A percentile compares a stretch with the other conserved stretches of the same genome.
These are phyloP conservation scores for Tricholoma saponaceum DNA, from an alignment of 768 basidiomycete genomes.

Conservation along the genomic window DNA sequence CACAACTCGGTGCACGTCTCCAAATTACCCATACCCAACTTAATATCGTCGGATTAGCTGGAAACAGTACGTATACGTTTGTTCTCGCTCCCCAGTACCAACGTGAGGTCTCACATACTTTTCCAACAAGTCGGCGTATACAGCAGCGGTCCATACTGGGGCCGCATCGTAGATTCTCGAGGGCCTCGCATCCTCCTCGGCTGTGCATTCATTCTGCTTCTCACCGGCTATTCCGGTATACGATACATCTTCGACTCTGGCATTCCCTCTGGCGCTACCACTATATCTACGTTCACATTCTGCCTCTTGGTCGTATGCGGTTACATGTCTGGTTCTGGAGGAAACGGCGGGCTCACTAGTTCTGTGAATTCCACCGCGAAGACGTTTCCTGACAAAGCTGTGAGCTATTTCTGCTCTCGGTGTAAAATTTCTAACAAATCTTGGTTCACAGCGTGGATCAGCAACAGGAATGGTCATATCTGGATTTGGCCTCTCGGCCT, in stretches of 20 bases:
- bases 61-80: slow-evolving; percentile 50
- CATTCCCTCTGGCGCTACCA: slow-evolving; percentile 26
- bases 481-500: slow-evolving; percentile 89
- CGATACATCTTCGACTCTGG: slow-evolving; percentile 60
- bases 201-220: slow-evolving; percentile 52
- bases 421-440: neutral
- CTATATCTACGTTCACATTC: slow-evolving; percentile 41
- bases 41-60: slow-evolving; percentile 77
- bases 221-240: slow-evolving; percentile 75
- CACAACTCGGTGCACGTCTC: slow-evolving; percentile 78
- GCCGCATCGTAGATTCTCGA: slow-evolving; percentile 67
- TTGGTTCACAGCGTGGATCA: slow-evolving; percentile 56
- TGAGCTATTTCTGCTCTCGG: slow-evolving; percentile 27
- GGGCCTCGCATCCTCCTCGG: slow-evolving; percentile 70
- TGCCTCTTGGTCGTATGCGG: slow-evolving; percentile 54
- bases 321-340: slow-evolving; percentile 75
- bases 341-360: slow-evolving; percentile 66
- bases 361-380: slow-evolving; percentile 81
- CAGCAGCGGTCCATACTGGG: slow-evolving; percentile 72
- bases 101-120: too few species aligned
- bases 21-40: slow-evolving; percentile 75
- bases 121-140: slow-evolving; percentile 67
- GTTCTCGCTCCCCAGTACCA: too few species aligned
- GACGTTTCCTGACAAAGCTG: slow-evolving; percentile 68
- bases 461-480: slow-evolving; percentile 78